phyloP scores from a whole-genome alignment of 2,329 filamentous ascomycete species.

The Magnaporthiopsis incrustans region DNA sequence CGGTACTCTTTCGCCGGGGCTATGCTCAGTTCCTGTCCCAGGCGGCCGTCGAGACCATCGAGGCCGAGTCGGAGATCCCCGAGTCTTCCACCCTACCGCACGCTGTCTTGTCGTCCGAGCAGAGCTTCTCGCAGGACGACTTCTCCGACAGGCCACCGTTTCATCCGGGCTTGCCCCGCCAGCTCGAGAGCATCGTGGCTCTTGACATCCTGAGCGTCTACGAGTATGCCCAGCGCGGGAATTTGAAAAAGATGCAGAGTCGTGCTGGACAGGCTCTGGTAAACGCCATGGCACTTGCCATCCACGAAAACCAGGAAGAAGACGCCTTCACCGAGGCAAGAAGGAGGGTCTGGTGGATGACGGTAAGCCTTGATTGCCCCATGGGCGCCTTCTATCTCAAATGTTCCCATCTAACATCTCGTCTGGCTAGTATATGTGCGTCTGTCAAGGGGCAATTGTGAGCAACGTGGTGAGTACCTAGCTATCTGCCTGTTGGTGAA shows the following conservation, averaged over 20 bases:
- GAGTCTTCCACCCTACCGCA: slow-evolving; percentile 36
- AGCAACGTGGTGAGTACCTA: slow-evolving; percentile 33
- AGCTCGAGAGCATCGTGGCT: slow-evolving; percentile 39
- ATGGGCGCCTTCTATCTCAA: background rate
- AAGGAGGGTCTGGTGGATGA: slow-evolving; percentile 46
- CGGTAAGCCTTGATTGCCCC: slow-evolving; percentile 21
- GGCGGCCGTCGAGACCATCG: slow-evolving; percentile 37
- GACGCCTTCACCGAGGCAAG: slow-evolving; percentile 35
- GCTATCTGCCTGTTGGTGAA: background rate
- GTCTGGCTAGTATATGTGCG: slow-evolving; percentile 37
- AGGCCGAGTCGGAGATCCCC: slow-evolving; percentile 37
- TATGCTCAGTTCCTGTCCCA: slow-evolving; percentile 42
- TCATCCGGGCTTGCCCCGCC: slow-evolving; percentile 33
- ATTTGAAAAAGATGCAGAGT: slow-evolving; percentile 42
- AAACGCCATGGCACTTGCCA: slow-evolving; percentile 33
- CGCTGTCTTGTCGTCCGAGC: slow-evolving; percentile 27
- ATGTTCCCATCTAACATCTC: slow-evolving; percentile 13
- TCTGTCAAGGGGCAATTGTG: slow-evolving; percentile 42
- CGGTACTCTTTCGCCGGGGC: slow-evolving; percentile 34
- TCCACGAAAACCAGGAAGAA: slow-evolving; percentile 31
- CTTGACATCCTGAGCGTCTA: slow-evolving; percentile 41
- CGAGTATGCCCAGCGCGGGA: slow-evolving; percentile 45
- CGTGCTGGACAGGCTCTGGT: slow-evolving; percentile 39
- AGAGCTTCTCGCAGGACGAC: slow-evolving; percentile 17
- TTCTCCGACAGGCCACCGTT: slow-evolving; percentile 28